Percentiles rank a stretch among this genome's conserved stretches.
Evolutionary conservation across 2,329 filamentous ascomycete genomes (phyloP).

Genomic region (Aspergillus felis): DNA sequence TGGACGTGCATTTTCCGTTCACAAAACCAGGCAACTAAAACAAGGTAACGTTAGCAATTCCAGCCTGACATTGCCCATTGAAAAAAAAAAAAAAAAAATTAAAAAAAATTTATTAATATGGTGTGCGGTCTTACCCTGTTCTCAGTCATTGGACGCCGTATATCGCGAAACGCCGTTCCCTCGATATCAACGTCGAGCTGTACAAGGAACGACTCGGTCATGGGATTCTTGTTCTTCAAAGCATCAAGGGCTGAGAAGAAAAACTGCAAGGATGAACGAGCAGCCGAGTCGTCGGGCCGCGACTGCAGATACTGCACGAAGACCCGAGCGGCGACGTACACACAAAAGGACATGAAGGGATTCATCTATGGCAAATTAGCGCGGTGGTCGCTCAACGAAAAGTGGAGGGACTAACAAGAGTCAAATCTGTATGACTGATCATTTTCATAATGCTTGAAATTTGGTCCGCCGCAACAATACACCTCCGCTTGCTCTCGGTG

Average conservation of each 20-base stretch:
- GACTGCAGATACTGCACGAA: constrained; percentile 97
- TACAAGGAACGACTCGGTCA: constrained; percentile 91
- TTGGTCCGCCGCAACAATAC: constrained; percentile 88
- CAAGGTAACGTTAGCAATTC: neutral
- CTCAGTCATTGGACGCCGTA: constrained; percentile 11
- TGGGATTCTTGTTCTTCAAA: constrained; percentile 78
- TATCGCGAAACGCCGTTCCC: constrained; percentile 39
- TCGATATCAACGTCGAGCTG: constrained; percentile 91
- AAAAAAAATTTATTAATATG: too few species aligned
- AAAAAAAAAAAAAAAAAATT: neutral
- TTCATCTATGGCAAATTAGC: constrained; percentile 65
- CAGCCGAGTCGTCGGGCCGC: constrained; percentile 73
- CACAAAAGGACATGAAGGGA: constrained; percentile 88
- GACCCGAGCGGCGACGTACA: constrained; percentile 92
- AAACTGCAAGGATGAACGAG: constrained; percentile 81
- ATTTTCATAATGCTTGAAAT: constrained; percentile 94
- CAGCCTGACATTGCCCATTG: neutral
- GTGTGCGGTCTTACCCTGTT: constrained; percentile 6
- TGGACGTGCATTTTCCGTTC: neutral
- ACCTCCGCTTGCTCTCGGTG: constrained; percentile 86
- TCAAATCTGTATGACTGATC: constrained; percentile 84
- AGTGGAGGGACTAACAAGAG: constrained; percentile 57
- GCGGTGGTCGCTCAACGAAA: neutral
- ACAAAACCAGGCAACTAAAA: neutral
- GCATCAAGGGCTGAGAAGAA: constrained; percentile 86